phyloP scores from a whole-genome alignment of 805 yeast genomes.

The Saccharomycopsis sp. region DNA sequence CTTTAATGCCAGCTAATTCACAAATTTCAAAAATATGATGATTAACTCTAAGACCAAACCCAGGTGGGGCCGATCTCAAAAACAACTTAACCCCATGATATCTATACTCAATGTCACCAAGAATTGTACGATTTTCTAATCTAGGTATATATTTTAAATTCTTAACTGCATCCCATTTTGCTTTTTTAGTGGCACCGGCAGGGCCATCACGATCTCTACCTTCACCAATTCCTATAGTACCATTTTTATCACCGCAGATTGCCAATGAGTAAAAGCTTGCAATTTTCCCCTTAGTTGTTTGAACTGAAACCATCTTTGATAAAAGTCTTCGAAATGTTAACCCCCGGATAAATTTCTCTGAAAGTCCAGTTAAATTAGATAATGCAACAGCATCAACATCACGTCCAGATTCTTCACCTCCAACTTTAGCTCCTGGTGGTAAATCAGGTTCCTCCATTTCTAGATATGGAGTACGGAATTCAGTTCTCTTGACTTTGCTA shows the following conservation, averaged over 20 bases:
- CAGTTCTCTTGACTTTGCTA: conserved; percentile 39
- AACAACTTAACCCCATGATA: conserved; percentile 81
- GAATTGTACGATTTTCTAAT: conserved; percentile 85
- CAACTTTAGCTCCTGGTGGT: conserved; percentile 37
- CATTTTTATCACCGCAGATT: conserved; percentile 87
- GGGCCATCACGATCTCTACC: conserved; percentile 81
- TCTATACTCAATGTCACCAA: conserved; percentile 75
- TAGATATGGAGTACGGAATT: conserved; percentile 48
- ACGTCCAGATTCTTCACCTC: conserved; percentile 24
- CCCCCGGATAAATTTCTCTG: conserved; percentile 50
- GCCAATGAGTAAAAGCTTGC: conserved; percentile 76
- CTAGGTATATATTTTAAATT: conserved; percentile 77
- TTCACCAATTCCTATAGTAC: conserved; percentile 92
- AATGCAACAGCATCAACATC: conserved; percentile 30
- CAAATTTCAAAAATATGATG: conserved; percentile 87
- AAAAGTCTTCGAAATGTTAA: conserved; percentile 61
- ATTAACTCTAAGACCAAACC: conserved; percentile 88
- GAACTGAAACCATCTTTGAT: conserved; percentile 78
- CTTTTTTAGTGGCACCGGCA: conserved; percentile 69
- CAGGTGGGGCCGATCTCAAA: conserved; percentile 83
- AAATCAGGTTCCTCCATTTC: conserved; percentile 48
- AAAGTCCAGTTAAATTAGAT: conserved; percentile 59
- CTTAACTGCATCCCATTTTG: conserved; percentile 91
- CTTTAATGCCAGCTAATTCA: conserved; percentile 89
- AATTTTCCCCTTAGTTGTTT: conserved; percentile 88